Base-by-base conservation (phyloP, 1,284 basidiomycete species). In the Chondrostereum purpureum region DNA sequence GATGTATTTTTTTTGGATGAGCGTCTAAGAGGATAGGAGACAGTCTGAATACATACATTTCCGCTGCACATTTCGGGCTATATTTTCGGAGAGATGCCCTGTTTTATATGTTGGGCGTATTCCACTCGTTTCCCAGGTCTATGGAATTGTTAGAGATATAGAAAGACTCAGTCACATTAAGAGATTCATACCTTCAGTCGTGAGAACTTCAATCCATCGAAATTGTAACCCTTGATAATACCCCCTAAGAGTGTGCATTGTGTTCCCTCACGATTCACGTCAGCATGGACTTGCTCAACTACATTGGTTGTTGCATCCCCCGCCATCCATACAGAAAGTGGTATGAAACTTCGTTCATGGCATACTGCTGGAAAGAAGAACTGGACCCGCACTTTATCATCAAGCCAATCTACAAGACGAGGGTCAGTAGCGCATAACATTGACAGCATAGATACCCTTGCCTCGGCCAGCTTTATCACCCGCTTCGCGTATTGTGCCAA, bases 311-410 rank as follows among this genome's bases (percentile, higher is more conserved):
- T 39, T 11, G 21, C 3, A 1, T 42, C 39, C 1, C 52, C 39
- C 0, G 50, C 47, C 5, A 27, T 20, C 54, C 54, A 53, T 3
- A 55, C 39, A 0, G 18, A 34, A 10, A 22, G 11, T 0, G 50
- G 54, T 34, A 55, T 53, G 11, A 35, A 42, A 17, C 54, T 55
- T n/a, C 36, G 46, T 23, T 53, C 49, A 43, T 46, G 48, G 23
- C 54, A 55, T 2, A 53, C 47, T 1, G 21, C 54, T 3, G 40
- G 1, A n/a, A 52, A 50, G 5, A 38, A 45, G 31, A 55, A 55
- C 10, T 46, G 19, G 14, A 40, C 41, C 0, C 11, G 13, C 19
- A 36, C 17, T 22, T 55, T 55, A 24, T 55, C 45, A 0, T 36
- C 11, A 6, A 54, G 1, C 52, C 52, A 55, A 22, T 49, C 50